Evolutionary conservation across 2,329 filamentous ascomycete genomes (phyloP).

Genomic region (Botrytis fragariae): DNA sequence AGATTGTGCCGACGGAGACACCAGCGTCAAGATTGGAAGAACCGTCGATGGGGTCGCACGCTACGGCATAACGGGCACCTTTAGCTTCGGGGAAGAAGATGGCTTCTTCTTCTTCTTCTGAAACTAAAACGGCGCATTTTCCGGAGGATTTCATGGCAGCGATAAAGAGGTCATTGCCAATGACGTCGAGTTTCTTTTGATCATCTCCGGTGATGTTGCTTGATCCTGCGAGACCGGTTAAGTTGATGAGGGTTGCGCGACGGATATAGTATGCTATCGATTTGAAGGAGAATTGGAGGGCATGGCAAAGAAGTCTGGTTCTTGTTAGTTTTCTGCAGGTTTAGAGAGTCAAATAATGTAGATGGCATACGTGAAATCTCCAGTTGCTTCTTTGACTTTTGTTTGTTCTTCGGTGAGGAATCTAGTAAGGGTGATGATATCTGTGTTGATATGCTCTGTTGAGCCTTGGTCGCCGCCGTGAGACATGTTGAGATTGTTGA

Average conservation of each 20-base stretch:
- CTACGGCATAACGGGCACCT: slow-evolving; percentile 86
- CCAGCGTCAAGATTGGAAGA: slow-evolving; percentile 97
- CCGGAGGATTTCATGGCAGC: slow-evolving; percentile 90
- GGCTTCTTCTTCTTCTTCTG: slow-evolving; percentile 92
- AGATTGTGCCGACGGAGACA: slow-evolving; percentile 97
- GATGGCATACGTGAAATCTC: slow-evolving; percentile 88
- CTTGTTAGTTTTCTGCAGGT: slow-evolving; percentile 19
- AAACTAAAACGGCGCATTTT: slow-evolving; percentile 89
- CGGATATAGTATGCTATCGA: slow-evolving; percentile 99
- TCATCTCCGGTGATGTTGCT: slow-evolving; percentile 96
- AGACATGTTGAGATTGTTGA: slow-evolving; percentile 30
- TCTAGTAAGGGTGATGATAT: slow-evolving; percentile 92
- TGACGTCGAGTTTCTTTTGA: slow-evolving; percentile 99
- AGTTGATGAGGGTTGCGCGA: slow-evolving; percentile 89
- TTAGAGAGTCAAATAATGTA: not conserved
- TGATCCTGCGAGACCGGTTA: slow-evolving; percentile 90
- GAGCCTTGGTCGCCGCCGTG: slow-evolving; percentile 36
- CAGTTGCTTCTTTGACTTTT: slow-evolving; percentile 91
- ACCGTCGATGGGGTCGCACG: slow-evolving; percentile 97
- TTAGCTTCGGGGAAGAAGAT: slow-evolving; percentile 78
- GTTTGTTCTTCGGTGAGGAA: slow-evolving; percentile 95
- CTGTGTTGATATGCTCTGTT: slow-evolving; percentile 84
- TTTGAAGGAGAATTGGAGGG: slow-evolving; percentile 99
- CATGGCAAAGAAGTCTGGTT: slow-evolving; percentile 84
- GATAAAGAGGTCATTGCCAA: slow-evolving; percentile 97